Base-by-base conservation (phyloP, 1,284 basidiomycete species). In the Trametes polyzona region DNA sequence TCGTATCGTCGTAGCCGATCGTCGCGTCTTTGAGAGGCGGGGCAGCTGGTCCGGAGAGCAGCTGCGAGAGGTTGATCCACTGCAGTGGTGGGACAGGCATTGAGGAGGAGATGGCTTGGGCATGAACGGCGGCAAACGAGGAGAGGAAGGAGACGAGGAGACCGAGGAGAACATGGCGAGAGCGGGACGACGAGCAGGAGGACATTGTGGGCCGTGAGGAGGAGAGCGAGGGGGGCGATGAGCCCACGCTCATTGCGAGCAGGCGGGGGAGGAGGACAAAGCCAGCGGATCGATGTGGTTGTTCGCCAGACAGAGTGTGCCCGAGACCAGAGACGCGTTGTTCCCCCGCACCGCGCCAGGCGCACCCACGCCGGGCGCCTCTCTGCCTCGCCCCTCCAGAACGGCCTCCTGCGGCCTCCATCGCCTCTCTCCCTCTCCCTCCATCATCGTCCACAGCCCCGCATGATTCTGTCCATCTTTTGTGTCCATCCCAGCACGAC, bases 11-110 rank as follows among this genome's bases (percentile, higher is more conserved):
- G 68, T 70, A 73, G 74, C 87, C 88, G 62, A 92, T 84, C 39
- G 85, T 81, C 11, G 88, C 82, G 66, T 90, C 86, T 70, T 83
- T 88, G 61, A 92, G 77, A 23, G 86, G 81, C 9, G 87, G 84
- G 2, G 86, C 80, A 27, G 76, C 64, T 5, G 83, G 68, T 29
- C 87, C 87, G 26, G 70, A 72, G 41, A 88, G 73, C 47, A 83
- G 72, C 57, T 61, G 55, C 16, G 85, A 82, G 63, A 92, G 74
- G 69, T 90, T 88, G 66, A 92, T 82, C 90, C 90, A 92, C 75
- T 75, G 74, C 17, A 75, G 65, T 33, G 74, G 75, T 4, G 76
- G 76, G 11, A 75, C 63, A 17, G 70, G 68, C 36, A 73, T 74
- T 60, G 33, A 67, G 4, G 77, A 77, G 17, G 77, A 73, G 52